Evolutionary conservation across 2,329 filamentous ascomycete species (phyloP).

Genomic region (Diaporthe amygdali): DNA sequence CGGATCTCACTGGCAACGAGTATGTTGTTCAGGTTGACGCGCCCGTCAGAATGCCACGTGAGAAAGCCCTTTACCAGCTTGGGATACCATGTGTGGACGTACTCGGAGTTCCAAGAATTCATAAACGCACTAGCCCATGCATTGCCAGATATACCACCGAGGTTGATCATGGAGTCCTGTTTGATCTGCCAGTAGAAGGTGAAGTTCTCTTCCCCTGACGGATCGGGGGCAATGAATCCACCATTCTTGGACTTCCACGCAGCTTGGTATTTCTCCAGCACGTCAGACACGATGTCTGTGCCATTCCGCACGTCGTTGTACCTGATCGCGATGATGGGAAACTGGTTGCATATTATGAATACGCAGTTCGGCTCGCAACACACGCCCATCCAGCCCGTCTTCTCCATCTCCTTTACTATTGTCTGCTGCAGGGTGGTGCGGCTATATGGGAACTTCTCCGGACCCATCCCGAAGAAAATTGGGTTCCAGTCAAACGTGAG

Average conservation of each 20-base stretch:
- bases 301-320: constrained; percentile 42
- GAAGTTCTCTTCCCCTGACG: constrained; percentile 25
- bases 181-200: constrained; percentile 33
- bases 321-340: constrained; percentile 45
- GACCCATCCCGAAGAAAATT: constrained; percentile 42
- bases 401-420: constrained; percentile 43
- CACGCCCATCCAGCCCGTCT: constrained; percentile 43
- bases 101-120: constrained; percentile 41
- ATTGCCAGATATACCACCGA: background rate
- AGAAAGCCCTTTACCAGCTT: constrained; percentile 34
- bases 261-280: constrained; percentile 42
- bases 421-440: constrained; percentile 37
- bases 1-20: constrained; percentile 32
- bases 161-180: constrained; percentile 31
- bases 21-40: constrained; percentile 32
- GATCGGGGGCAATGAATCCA: constrained; percentile 31
- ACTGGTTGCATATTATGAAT: constrained; percentile 48
- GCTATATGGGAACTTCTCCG: constrained; percentile 40
- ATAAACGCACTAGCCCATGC: constrained; percentile 36
- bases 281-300: constrained; percentile 35
- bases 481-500: constrained; percentile 45
- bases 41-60: constrained; percentile 26
- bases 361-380: constrained; percentile 49
- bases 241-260: constrained; percentile 37
- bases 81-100: constrained; percentile 33